These are phyloP conservation scores for Lunularia cruciata DNA, from an alignment of 225 moss, liverwort and hornwort genomes.

Conservation along the genomic window DNA sequence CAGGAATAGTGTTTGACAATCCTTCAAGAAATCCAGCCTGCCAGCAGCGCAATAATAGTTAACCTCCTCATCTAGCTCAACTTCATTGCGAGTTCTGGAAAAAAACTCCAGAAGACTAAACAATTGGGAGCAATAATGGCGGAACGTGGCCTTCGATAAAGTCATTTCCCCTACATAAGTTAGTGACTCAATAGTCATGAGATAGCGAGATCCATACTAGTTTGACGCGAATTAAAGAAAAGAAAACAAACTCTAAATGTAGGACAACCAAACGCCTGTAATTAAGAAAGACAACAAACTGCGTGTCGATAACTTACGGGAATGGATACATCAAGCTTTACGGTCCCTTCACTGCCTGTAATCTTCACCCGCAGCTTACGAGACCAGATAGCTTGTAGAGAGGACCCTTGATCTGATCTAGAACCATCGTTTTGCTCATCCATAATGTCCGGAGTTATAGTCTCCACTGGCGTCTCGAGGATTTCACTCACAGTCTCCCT, in stretches of 20 bases:
- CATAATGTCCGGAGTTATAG: constrained; percentile 45
- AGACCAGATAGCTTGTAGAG: constrained; percentile 72
- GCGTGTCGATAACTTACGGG: constrained; percentile 56
- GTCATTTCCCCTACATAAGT: not conserved
- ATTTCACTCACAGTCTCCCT: too few relatives aligned
- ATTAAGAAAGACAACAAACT: not conserved
- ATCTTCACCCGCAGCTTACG: constrained; percentile 72
- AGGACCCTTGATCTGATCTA: constrained; percentile 19
- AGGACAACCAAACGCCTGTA: not conserved
- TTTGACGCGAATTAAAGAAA: not conserved
- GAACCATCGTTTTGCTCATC: constrained; percentile 45
- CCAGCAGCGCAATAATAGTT: constrained; percentile 20
- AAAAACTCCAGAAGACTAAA: not conserved
- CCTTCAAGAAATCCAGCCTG: constrained; percentile 97
- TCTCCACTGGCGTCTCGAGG: constrained; percentile 18
- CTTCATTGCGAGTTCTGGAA: not conserved
- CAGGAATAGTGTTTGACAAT: constrained; percentile 73
- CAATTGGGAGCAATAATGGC: not conserved
- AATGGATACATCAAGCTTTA: constrained; percentile 79
- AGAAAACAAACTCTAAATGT: not conserved
- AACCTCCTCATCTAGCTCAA: not conserved
- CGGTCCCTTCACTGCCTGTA: constrained; percentile 64
- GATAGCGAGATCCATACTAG: not conserved
- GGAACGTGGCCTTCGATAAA: not conserved
- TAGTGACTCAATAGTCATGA: not conserved